Evolutionary conservation across 2,329 filamentous ascomycete species (phyloP).

Genomic region (Berkeleyomyces basicola): DNA sequence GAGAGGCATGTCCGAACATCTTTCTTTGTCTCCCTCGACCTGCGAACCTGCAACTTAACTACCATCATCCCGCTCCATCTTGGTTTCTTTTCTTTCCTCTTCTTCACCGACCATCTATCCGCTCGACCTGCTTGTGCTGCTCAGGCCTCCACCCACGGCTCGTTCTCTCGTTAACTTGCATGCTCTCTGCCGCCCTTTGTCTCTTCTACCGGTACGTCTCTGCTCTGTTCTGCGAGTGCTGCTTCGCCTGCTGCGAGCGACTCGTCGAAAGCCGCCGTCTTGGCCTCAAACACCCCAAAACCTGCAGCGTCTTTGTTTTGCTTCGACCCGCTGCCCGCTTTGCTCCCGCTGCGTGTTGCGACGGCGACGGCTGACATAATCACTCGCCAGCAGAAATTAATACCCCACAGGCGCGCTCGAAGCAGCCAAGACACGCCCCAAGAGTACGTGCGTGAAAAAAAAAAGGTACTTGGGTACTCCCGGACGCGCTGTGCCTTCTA

Average conservation of each 20-base stretch:
- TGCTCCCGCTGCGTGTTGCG: not conserved
- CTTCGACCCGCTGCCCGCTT: not conserved
- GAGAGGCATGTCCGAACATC: slow-evolving; percentile 13
- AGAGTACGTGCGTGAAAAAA: slow-evolving; percentile 19
- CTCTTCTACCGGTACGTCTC: not conserved
- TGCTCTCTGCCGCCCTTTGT: not conserved
- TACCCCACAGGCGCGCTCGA: slow-evolving; percentile 11
- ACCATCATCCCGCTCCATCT: slow-evolving; percentile 9
- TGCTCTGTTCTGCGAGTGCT: not conserved
- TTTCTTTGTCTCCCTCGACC: slow-evolving; percentile 13
- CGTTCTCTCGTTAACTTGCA: slow-evolving; percentile 4
- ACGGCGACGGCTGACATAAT: not conserved
- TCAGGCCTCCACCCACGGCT: not conserved
- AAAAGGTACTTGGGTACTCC: slow-evolving; percentile 8
- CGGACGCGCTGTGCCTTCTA: slow-evolving; percentile 10
- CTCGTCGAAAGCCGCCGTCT: not conserved
- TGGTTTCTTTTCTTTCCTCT: slow-evolving; percentile 9
- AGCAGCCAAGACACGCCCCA: slow-evolving; percentile 7
- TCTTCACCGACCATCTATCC: slow-evolving; percentile 2
- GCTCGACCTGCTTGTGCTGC: not conserved
- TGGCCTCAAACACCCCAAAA: not conserved
- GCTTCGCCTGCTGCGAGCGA: not conserved
- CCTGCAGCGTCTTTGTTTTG: not conserved
- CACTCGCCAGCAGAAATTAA: not conserved
- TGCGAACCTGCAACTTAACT: slow-evolving; percentile 11